Percentiles rank a stretch among this genome's conserved stretches.
These are phyloP conservation scores for Ceratocystis alfenasii DNA, from an alignment of 2,329 filamentous ascomycete species.

Conservation along the genomic window DNA sequence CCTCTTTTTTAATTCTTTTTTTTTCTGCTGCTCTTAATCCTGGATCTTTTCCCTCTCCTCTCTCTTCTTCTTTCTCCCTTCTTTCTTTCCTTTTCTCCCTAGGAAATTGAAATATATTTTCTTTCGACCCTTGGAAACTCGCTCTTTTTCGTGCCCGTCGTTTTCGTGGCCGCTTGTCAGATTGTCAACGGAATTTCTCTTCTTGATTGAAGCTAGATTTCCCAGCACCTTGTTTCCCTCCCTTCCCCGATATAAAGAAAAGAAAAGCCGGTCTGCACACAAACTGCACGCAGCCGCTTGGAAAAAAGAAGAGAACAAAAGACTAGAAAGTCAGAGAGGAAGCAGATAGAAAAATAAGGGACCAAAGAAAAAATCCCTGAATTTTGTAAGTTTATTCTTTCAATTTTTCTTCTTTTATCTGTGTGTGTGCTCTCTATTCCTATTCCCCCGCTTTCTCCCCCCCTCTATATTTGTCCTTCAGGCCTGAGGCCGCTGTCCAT, in stretches of 20 bases:
- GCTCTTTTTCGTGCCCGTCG: too few relatives aligned
- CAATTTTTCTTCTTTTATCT: neutral
- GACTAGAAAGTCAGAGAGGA: too few relatives aligned
- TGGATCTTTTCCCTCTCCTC: neutral
- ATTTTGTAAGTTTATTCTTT: slow-evolving; percentile 4
- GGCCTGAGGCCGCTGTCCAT: too few relatives aligned
- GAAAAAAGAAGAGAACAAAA: neutral
- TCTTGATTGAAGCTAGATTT: slow-evolving; percentile 18
- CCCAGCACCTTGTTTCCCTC: neutral
- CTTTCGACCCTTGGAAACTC: slow-evolving; percentile 6
- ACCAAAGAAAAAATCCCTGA: neutral
- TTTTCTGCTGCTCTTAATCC: neutral
- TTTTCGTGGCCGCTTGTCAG: too few relatives aligned
- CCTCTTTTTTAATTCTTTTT: slow-evolving; percentile 17
- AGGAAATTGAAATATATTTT: neutral
- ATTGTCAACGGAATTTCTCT: slow-evolving; percentile 14
- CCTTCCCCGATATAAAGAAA: neutral
- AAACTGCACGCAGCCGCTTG: neutral
- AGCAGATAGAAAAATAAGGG: neutral
- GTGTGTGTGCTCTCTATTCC: neutral
- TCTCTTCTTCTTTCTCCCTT: slow-evolving; percentile 1
- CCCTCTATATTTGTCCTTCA: neutral
- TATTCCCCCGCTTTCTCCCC: neutral
- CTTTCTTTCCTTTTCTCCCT: slow-evolving; percentile 7
- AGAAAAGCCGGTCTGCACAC: neutral